Percentiles rank a stretch among this genome's conserved stretches.
These are phyloP conservation scores for Podospora sp. DNA, from an alignment of 495 filamentous ascomycete genomes.

Conservation along the genomic window DNA sequence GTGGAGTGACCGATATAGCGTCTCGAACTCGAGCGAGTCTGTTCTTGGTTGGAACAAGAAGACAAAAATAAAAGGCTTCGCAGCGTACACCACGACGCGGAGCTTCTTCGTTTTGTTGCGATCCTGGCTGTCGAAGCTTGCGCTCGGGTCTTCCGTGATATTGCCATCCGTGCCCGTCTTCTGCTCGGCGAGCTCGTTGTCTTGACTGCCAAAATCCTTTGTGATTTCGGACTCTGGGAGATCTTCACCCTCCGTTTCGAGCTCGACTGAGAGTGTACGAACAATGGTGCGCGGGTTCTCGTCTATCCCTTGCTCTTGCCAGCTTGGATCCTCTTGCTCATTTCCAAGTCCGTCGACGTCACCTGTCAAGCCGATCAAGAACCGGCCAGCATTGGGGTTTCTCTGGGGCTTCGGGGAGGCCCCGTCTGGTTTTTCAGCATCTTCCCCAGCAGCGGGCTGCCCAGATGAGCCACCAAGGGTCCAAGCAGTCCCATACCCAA, in stretches of 20 bases:
- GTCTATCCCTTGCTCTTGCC: slow-evolving; percentile 23
- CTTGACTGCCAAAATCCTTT: slow-evolving; percentile 48
- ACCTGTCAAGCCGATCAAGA: slow-evolving; percentile 71
- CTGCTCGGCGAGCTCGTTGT: slow-evolving; percentile 32
- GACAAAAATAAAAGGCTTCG: slow-evolving; percentile 87
- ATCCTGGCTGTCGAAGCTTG: slow-evolving; percentile 49
- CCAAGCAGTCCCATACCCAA: slow-evolving; percentile 62
- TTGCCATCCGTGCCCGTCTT: slow-evolving; percentile 24
- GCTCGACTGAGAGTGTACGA: slow-evolving; percentile 54
- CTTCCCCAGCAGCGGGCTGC: neutral
- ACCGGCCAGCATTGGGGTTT: slow-evolving; percentile 52
- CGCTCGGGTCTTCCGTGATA: slow-evolving; percentile 22
- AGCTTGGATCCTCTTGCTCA: slow-evolving; percentile 17
- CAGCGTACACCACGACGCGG: slow-evolving; percentile 70
- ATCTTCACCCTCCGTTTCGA: slow-evolving; percentile 43
- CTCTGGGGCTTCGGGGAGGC: neutral
- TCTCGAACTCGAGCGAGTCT: slow-evolving; percentile 63
- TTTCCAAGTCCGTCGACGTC: slow-evolving; percentile 52
- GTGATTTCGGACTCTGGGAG: slow-evolving; percentile 42
- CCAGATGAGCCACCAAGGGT: slow-evolving; percentile 37
- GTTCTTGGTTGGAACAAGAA: slow-evolving; percentile 80
- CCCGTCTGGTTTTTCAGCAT: slow-evolving; percentile 15
- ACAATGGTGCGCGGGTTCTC: slow-evolving; percentile 44
- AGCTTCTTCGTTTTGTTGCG: slow-evolving; percentile 58
- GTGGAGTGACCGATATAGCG: slow-evolving; percentile 80